Base-by-base conservation (phyloP, 129 eudicot species). In the Flaveria robusta region DNA sequence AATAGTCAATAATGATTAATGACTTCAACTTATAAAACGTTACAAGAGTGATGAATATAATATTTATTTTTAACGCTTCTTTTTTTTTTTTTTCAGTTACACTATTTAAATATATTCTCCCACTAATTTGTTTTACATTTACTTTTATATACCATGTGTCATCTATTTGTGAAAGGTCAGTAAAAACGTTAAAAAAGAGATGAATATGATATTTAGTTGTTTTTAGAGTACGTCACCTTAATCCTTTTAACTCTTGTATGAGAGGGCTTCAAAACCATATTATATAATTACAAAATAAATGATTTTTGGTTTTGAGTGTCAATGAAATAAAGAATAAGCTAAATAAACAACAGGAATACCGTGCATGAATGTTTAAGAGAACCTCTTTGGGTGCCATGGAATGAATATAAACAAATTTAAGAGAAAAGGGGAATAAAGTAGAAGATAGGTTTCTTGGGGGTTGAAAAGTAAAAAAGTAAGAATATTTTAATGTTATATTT, bases 401-500 rank as follows among this genome's bases (percentile, higher is more conserved):
- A 79, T 72, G 47, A 64, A 79, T 72, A 64, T 71, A 37, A 59
- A 31, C 26, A 14, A 60, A 59, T 31, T 41, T 15, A 23, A 71
- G 9, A 34, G 34, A 11, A 11, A 29, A 26, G 74, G 22, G 46
- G 47, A 50, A 79, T 79, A 79, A 79, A 79, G 83, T 60, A 72
- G 34, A 72, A 59, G 50, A 34, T 51, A 26, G 19, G 58, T 64
- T 72, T 79, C 78, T 79, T 79, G 74, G 22, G 78, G 83, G 72
- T 23, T 12, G 45, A 51, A 50, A 79, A 64, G 39, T 34, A n/a
- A 71, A 15, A 79, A 72, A 51, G 68, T 42, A 7, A 0, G 12
- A 46, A 37, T 79, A 65, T 26, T 72, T 37, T 72, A 79, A 51
- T 72, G 52, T 63, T 70, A 43, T 18, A 27, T 11, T 37, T 65